Base-by-base conservation (phyloP, 805 yeast genomes). In the Saturnispora zaruensis region DNA sequence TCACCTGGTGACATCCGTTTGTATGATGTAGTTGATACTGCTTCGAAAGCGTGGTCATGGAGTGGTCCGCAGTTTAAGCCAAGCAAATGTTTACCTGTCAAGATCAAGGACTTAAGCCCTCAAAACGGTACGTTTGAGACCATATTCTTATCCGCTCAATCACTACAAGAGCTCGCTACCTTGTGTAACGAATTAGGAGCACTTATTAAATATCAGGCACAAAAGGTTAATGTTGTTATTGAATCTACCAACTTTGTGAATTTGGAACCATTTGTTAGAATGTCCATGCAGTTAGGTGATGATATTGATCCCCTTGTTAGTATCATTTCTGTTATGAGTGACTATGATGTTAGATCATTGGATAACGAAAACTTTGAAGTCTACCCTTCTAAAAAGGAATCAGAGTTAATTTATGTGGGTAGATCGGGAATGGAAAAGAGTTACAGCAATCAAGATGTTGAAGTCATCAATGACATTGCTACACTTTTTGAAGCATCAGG, bases 231-330 rank as follows among this genome's bases (percentile, higher is more conserved):
- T 32, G 66, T 85, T 2, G 67, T 84, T 24, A 67, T 85, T 34
- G 95, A 85, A 65, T 76, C 82, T 45, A 78, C 87, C 2, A 87
- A 87, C 4, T 84, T 77, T 60, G 77, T 85, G 50, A 82, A 82
- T 62, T 63, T 85, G 47, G 91, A 85, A 62, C 84, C 86, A 6
- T 84, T 84, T 60, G 74, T 55, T 37, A 71, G 69, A 55, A 68
- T 77, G 63, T 66, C 66, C 30, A 59, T 58, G 53, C 71, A 55
- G 50, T 58, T 68, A 14, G 57, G 57, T 8, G 63, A 37, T 57
- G 16, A 34, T 7, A n/a, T 25, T 13, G 41, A 11, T 38, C 24
- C 45, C n/a, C 64, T 53, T 54, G 63, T 66, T 51, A 72, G 70
- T 13, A 70, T 80, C 16, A 68, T 78, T 49, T 77, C 84, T 42